phyloP scores from a whole-genome alignment of 495 filamentous ascomycete species.

The Patellaria atrata region DNA sequence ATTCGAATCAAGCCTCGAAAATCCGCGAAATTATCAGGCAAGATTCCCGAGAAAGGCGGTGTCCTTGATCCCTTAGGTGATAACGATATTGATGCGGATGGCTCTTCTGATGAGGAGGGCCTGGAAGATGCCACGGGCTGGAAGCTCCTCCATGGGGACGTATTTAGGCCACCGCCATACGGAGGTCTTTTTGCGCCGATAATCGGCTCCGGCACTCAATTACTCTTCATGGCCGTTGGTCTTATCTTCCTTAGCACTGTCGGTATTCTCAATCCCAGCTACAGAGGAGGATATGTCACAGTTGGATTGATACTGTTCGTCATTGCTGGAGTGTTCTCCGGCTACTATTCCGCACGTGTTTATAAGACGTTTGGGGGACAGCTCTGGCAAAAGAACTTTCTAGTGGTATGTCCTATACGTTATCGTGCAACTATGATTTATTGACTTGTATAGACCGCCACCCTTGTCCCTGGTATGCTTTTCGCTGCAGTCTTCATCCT shows the following conservation, averaged over 20 bases:
- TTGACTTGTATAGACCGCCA: constrained; percentile 40
- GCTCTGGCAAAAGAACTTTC: constrained; percentile 65
- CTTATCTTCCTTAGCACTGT: constrained; percentile 67
- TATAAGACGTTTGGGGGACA: constrained; percentile 78
- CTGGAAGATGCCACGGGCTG: constrained; percentile 81
- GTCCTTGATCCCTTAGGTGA: constrained; percentile 52
- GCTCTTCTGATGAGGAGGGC: constrained; percentile 58
- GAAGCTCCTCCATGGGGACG: constrained; percentile 89
- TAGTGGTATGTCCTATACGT: constrained; percentile 38
- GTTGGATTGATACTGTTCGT: constrained; percentile 79
- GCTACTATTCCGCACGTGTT: constrained; percentile 78
- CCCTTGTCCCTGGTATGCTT: constrained; percentile 70
- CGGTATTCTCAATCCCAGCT: constrained; percentile 79
- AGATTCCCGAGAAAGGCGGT: constrained; percentile 45
- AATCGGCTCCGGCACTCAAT: constrained; percentile 78
- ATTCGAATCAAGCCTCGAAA: constrained; percentile 37
- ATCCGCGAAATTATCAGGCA: too few species aligned
- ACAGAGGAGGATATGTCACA: constrained; percentile 81
- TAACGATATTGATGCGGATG: constrained; percentile 45
- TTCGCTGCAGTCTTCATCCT: constrained; percentile 70
- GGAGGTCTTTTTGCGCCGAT: constrained; percentile 72
- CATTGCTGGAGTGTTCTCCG: constrained; percentile 77
- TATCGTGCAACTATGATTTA: constrained; percentile 7
- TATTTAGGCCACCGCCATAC: constrained; percentile 68
- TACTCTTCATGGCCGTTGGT: constrained; percentile 73